Conservation (phyloP, 192 early-diverging fungal species). For the Umbelopsis ramanniana region DNA sequence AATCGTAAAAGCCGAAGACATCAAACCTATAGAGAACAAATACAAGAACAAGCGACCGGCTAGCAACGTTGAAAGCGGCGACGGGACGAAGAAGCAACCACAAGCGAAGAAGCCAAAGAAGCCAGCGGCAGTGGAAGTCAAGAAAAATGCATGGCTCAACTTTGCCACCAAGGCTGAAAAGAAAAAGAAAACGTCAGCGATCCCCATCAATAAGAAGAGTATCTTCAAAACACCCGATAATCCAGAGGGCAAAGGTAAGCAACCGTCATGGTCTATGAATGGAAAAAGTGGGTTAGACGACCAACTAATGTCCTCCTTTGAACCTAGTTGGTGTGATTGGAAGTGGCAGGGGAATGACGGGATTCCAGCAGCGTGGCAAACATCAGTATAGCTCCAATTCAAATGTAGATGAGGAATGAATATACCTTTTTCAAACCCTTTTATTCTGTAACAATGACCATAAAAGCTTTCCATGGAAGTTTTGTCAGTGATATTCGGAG, state of each 20-base stretch:
- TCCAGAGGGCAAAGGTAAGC: slow-evolving; percentile 69
- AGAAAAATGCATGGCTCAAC: slow-evolving; percentile 76
- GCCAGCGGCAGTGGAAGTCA: slow-evolving; percentile 64
- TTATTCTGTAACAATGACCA: neutral
- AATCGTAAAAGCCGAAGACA: slow-evolving; percentile 51
- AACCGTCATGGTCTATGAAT: neutral
- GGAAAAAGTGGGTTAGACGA: neutral
- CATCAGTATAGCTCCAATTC: slow-evolving; percentile 54
- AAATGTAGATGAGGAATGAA: slow-evolving; percentile 26
- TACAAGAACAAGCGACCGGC: slow-evolving; percentile 32
- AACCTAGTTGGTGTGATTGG: slow-evolving; percentile 77
- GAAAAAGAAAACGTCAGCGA: slow-evolving; percentile 43
- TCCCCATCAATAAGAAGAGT: slow-evolving; percentile 65
- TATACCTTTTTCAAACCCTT: slow-evolving; percentile 12
- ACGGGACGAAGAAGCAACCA: slow-evolving; percentile 38
- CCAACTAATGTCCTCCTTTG: neutral
- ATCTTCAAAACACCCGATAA: slow-evolving; percentile 86
- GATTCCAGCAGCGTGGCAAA: slow-evolving; percentile 75
- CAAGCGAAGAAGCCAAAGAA: slow-evolving; percentile 58
- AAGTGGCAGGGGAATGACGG: slow-evolving; percentile 78
- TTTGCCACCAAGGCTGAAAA: slow-evolving; percentile 62
- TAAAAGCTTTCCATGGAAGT: neutral
- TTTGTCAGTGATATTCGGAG: slow-evolving; percentile 11
- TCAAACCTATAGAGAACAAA: slow-evolving; percentile 45
- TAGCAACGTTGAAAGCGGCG: neutral